Percentiles rank a stretch among this genome's conserved stretches.
Conservation (phyloP, 208 protist species). For the Acanthamoeba royreba region DNA sequence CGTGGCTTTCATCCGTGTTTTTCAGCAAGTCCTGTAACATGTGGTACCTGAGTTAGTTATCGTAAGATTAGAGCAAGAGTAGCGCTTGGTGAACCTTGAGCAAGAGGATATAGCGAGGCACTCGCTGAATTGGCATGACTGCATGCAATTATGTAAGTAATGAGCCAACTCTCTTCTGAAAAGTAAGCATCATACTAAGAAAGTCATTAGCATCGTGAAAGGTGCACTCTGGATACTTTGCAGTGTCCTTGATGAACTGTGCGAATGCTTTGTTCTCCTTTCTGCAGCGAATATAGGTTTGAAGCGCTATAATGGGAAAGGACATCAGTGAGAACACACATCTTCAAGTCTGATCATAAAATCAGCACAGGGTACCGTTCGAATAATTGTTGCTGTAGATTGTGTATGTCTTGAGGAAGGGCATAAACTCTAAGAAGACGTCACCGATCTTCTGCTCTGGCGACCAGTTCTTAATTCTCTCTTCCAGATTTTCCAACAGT, state of each 20-base stretch:
- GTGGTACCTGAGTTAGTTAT: no score
- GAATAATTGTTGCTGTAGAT: constrained; percentile 35
- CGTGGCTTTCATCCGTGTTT: constrained; percentile 4
- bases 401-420: constrained; percentile 32
- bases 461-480: background rate
- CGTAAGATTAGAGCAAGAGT: background rate
- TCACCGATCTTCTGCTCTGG: constrained; percentile 34
- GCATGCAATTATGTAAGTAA: background rate
- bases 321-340: background rate
- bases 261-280: constrained; percentile 17
- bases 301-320: background rate
- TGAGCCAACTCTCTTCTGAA: background rate
- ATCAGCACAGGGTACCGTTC: background rate
- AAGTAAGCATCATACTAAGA: background rate
- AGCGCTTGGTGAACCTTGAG: background rate
- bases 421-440: background rate
- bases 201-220: constrained; percentile 19
- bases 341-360: background rate
- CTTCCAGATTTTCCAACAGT: constrained; percentile 7
- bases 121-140: constrained; percentile 17
- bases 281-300: background rate
- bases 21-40: constrained; percentile 29
- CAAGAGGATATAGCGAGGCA: constrained; percentile 1
- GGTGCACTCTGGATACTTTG: background rate
- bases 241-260: constrained; percentile 33